Conservation (phyloP, 2,329 filamentous ascomycete genomes). For the Rhexocercosporidium sp. region DNA sequence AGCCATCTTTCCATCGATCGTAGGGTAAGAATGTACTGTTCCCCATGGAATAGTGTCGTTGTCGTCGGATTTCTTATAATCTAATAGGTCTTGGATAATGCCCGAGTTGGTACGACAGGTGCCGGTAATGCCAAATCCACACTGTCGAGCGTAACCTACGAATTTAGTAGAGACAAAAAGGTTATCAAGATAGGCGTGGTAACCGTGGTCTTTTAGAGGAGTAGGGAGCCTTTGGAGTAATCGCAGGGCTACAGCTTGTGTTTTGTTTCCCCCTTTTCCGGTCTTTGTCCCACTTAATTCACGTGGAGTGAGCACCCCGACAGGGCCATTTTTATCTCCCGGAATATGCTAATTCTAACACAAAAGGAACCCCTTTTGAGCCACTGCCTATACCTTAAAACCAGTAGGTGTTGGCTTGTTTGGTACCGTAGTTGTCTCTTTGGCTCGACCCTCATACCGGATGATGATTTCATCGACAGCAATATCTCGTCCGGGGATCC, state of each 20-base stretch:
- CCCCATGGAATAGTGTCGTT: slow-evolving; percentile 15
- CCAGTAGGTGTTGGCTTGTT: background rate
- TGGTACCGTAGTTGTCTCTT: background rate
- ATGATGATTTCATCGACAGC: background rate
- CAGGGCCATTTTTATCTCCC: background rate
- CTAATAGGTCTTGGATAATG: background rate
- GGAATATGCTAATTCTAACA: background rate
- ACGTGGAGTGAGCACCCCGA: background rate
- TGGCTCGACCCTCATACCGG: background rate
- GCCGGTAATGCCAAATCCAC: background rate
- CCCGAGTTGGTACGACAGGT: background rate
- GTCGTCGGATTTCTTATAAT: slow-evolving; percentile 7
- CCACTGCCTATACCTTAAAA: background rate
- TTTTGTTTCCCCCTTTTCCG: background rate
- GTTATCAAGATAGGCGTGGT: background rate
- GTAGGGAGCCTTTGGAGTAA: background rate
- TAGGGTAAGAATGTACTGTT: slow-evolving; percentile 12
- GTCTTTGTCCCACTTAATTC: background rate
- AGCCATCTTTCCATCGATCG: background rate
- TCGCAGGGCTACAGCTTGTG: background rate
- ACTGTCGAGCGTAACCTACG: background rate
- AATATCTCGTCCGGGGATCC: background rate
- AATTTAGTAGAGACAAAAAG: background rate
- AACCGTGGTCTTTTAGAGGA: background rate
- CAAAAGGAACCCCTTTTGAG: background rate